phyloP scores from a whole-genome alignment of 2,329 filamentous ascomycete genomes.

The Fusarium nisikadoi region DNA sequence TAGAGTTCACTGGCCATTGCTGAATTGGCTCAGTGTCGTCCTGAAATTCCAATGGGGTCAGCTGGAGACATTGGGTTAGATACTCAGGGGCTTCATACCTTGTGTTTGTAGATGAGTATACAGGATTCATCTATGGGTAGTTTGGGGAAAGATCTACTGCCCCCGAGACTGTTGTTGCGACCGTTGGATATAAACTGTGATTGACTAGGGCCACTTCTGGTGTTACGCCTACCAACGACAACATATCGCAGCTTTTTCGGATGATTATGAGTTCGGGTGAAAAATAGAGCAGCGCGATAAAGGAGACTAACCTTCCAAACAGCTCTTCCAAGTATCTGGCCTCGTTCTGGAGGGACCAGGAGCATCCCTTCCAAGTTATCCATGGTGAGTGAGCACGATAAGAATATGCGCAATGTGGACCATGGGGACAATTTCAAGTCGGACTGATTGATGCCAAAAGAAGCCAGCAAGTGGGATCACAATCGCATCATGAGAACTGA shows the following conservation, averaged over 20 bases:
- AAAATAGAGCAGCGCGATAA: not conserved
- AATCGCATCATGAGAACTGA: conserved; percentile 42
- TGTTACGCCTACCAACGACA: conserved; percentile 58
- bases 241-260: conserved; percentile 66
- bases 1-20: conserved; percentile 62
- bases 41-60: conserved; percentile 35
- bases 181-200: conserved; percentile 54
- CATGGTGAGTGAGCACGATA: conserved; percentile 43
- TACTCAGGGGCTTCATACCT: conserved; percentile 52
- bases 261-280: conserved; percentile 29
- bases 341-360: conserved; percentile 62
- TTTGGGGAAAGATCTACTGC: conserved; percentile 51
- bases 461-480: conserved; percentile 26
- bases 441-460: not conserved
- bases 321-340: conserved; percentile 61
- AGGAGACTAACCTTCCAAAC: conserved; percentile 61
- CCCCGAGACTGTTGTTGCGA: conserved; percentile 51
- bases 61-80: not conserved
- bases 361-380: conserved; percentile 59
- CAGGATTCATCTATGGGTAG: conserved; percentile 56
- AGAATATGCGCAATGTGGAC: not conserved
- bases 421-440: not conserved
- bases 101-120: conserved; percentile 67
- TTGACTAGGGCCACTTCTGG: conserved; percentile 48
- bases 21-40: conserved; percentile 65